phyloP scores from a whole-genome alignment of 2,329 filamentous ascomycete genomes.

The Neurospora sp. region DNA sequence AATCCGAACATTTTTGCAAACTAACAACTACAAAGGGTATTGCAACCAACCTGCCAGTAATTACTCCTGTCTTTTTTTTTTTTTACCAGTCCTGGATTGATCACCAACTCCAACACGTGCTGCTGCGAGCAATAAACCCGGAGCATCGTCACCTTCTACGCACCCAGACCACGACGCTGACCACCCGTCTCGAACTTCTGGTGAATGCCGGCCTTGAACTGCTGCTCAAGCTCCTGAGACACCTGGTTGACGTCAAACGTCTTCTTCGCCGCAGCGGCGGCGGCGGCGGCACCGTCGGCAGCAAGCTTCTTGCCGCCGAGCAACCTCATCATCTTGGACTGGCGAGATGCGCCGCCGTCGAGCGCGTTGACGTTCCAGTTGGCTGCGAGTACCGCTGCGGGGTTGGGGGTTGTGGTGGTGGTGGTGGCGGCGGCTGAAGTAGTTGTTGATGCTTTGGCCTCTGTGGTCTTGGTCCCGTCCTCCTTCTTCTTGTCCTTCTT shows the following conservation, averaged over 20 bases:
- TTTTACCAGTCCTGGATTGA: neutral
- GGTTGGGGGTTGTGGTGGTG: slow-evolving; percentile 6
- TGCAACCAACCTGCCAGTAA: neutral
- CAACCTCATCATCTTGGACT: slow-evolving; percentile 48
- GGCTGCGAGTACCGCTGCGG: slow-evolving; percentile 24
- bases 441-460: slow-evolving; percentile 11
- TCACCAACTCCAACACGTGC: neutral
- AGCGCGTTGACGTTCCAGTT: slow-evolving; percentile 45
- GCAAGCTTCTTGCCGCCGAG: slow-evolving; percentile 42
- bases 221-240: slow-evolving; percentile 44
- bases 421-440: slow-evolving; percentile 5
- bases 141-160: slow-evolving; percentile 21
- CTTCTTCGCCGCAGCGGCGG: slow-evolving; percentile 14
- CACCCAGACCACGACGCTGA: slow-evolving; percentile 43
- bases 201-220: slow-evolving; percentile 47
- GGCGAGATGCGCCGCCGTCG: slow-evolving; percentile 39
- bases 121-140: neutral
- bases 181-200: slow-evolving; percentile 43
- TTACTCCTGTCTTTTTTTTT: neutral
- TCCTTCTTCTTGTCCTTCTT: neutral
- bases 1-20: neutral
- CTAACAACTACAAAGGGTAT: neutral
- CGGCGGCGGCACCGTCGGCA: slow-evolving; percentile 12
- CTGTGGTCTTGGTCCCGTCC: neutral
- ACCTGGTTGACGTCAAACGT: slow-evolving; percentile 29